Conservation (phyloP, 148 eudicot species). For the Fallopia convolvulus region DNA sequence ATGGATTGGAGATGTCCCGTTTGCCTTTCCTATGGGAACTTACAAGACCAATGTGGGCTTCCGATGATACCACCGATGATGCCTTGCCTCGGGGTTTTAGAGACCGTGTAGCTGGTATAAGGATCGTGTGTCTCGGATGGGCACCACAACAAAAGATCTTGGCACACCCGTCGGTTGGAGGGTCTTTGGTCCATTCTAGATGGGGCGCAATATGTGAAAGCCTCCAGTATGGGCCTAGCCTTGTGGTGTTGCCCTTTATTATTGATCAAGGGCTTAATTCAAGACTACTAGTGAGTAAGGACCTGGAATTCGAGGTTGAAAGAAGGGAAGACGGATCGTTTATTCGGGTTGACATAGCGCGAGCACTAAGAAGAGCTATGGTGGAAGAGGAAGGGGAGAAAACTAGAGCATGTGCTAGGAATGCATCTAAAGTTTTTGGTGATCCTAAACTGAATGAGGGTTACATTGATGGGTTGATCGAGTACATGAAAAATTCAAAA, state of each 20-base stretch:
- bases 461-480: conserved; percentile 11
- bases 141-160: conserved; percentile 24
- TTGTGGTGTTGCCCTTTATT: conserved; percentile 19
- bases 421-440: conserved; percentile 5
- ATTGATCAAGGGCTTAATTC: conserved; percentile 25
- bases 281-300: conserved; percentile 25
- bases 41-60: conserved; percentile 15
- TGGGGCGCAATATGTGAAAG: conserved; percentile 23
- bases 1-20: conserved; percentile 11
- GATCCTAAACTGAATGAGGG: conserved; percentile 14
- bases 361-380: conserved; percentile 15
- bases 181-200: conserved; percentile 23
- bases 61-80: not conserved
- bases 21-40: conserved; percentile 19
- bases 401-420: conserved; percentile 8
- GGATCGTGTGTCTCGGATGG: conserved; percentile 18
- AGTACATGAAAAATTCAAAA: conserved; percentile 9
- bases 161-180: conserved; percentile 23
- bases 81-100: conserved; percentile 16
- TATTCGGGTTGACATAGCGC: conserved; percentile 7
- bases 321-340: conserved; percentile 22
- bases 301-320: conserved; percentile 22
- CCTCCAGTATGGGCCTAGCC: conserved; percentile 18
- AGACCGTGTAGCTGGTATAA: not conserved
- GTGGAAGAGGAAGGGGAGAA: conserved; percentile 14